Conservation (phyloP, 1,284 basidiomycete genomes). For the Rhodofomes roseus region DNA sequence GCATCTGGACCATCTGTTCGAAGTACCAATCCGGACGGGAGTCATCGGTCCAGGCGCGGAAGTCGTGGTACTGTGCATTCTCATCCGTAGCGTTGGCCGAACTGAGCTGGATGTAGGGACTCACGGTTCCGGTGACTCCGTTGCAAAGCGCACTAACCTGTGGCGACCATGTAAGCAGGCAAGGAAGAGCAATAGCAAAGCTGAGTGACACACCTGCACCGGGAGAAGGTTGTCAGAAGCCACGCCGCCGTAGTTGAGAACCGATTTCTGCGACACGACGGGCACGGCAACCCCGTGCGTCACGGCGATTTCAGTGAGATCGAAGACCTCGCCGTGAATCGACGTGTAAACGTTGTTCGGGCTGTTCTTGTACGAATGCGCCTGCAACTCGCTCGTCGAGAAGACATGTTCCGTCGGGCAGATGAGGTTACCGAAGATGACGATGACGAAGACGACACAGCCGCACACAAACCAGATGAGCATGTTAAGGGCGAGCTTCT, state of each 20-base stretch:
- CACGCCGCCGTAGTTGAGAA: conserved; percentile 83
- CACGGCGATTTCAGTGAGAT: conserved; percentile 57
- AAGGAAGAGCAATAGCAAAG: not conserved
- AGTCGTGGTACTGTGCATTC: conserved; percentile 93
- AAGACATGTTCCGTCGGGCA: conserved; percentile 95
- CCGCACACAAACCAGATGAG: conserved; percentile 95
- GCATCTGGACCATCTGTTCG: conserved; percentile 87
- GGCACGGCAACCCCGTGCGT: conserved; percentile 68
- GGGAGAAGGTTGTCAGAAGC: conserved; percentile 85
- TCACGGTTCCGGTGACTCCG: conserved; percentile 65
- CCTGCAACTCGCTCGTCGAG: conserved; percentile 71
- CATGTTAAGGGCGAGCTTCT: conserved; percentile 94
- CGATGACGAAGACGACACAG: conserved; percentile 90
- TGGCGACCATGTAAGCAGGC: conserved; percentile 5
- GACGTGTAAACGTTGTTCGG: conserved; percentile 77
- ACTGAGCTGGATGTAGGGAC: conserved; percentile 81
- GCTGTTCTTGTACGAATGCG: conserved; percentile 62
- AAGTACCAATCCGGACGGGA: conserved; percentile 98
- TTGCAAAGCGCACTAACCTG: conserved; percentile 93
- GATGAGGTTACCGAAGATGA: conserved; percentile 83
- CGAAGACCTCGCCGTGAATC: conserved; percentile 93
- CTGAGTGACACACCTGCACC: conserved; percentile 63
- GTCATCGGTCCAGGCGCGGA: conserved; percentile 85
- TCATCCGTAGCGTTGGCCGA: conserved; percentile 78
- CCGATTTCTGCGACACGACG: conserved; percentile 72